Base-by-base conservation (phyloP, 352 stramenopile species). In the Pythium aquatile region DNA sequence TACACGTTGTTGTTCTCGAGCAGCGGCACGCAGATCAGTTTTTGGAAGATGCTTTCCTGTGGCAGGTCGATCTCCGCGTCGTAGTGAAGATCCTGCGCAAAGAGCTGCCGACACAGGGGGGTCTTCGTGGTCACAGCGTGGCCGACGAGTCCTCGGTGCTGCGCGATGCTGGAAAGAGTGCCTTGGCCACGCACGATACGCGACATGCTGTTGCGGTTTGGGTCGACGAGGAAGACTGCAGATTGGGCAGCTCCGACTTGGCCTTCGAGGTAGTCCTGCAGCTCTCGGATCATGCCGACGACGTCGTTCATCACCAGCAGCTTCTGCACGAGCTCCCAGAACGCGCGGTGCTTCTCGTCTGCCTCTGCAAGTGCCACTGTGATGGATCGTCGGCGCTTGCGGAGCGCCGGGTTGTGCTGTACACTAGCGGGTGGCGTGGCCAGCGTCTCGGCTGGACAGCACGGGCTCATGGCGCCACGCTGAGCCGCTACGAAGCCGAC, bases 1-100 rank as follows among this genome's bases (percentile, higher is more conserved):
- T 92, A 94, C 40, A 93, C 82, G n/a, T 81, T 66, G 47, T 81
- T 81, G 52, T 88, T 84, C 59, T 93, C 82, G 13, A 83, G 74
- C 35, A 94, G 64, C 10, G 84, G 81, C 20, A 92, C 81, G n/a
- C 72, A 92, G 14, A 90, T 73, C 1, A 93, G 72, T 24, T 85
- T 93, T 57, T 93, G 80, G 30, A 70, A 77, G 10, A 69, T 57
- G 17, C 77, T 87, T 32, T 79, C 73, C 42, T 88, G 84, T 8
- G 61, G 55, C 37, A 94, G 70, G 58, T 94, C 86, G 60, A 94
- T 78, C 32, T 83, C 76, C 11, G 62, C n/a, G 48, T 94, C 82
- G 55, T 88, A 94, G 33, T 54, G 59, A 33, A 68, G 44, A 20
- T 85, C 75, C 6, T 71, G 62, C 6, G 61, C 67, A 59, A 93